These are phyloP conservation scores for Ophiostoma pallidulum DNA, from an alignment of 2,329 filamentous ascomycete species.

Conservation along the genomic window DNA sequence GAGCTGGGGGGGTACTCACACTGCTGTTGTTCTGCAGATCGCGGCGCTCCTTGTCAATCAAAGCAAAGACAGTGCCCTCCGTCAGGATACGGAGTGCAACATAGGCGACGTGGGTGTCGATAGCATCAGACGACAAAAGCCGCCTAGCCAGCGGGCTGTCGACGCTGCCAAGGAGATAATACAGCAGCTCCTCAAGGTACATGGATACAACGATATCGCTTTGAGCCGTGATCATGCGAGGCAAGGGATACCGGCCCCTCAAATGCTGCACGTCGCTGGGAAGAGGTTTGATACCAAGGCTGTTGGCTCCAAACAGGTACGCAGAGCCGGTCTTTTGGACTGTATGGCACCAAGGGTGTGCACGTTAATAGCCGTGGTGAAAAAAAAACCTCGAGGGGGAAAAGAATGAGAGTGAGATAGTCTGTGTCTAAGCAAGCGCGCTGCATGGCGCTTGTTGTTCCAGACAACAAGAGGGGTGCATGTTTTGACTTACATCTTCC, in stretches of 20 bases:
- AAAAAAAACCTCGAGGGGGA: too few relatives aligned
- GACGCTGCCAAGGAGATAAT: constrained; percentile 9
- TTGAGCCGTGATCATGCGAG: constrained; percentile 16
- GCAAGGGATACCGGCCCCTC: constrained; percentile 8
- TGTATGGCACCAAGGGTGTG: neutral
- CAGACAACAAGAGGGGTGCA: neutral
- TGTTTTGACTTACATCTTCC: constrained; percentile 11
- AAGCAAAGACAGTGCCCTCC: constrained; percentile 14
- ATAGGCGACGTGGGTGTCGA: constrained; percentile 14
- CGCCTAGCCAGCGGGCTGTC: neutral
- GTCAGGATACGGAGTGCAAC: constrained; percentile 13
- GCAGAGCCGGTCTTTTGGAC: constrained; percentile 14
- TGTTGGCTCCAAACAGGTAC: neutral
- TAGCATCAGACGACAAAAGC: neutral
- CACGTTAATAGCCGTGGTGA: neutral
- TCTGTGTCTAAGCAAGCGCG: too few relatives aligned
- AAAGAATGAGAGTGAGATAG: neutral
- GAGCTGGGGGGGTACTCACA: neutral
- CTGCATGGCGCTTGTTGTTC: neutral
- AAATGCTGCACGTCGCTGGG: constrained; percentile 1
- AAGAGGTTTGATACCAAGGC: constrained; percentile 8
- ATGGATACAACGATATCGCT: constrained; percentile 13
- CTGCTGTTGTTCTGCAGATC: constrained; percentile 13
- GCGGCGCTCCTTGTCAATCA: constrained; percentile 16
- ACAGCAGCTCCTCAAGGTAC: constrained; percentile 9